phyloP scores from a whole-genome alignment of 257 asterid genomes.

The Lithospermum erythrorhizon region DNA sequence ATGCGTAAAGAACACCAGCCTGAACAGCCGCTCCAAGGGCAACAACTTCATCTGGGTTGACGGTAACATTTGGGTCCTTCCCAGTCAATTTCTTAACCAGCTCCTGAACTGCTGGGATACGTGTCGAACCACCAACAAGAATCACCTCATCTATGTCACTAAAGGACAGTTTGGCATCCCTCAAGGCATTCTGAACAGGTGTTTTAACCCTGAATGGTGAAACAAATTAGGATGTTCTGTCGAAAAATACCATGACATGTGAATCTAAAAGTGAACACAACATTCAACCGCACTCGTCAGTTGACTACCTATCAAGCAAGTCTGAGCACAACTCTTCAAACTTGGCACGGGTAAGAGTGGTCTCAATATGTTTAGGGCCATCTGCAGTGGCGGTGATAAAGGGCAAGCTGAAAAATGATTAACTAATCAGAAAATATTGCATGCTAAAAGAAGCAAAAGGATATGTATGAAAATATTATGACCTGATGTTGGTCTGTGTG shows the following conservation, averaged over 20 bases:
- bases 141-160: slow-evolving; percentile 84
- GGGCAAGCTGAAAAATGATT: slow-evolving; percentile 50
- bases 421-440: background rate
- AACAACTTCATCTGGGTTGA: slow-evolving; percentile 97
- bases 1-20: slow-evolving; percentile 23
- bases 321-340: slow-evolving; percentile 93
- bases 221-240: background rate
- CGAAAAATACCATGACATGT: background rate
- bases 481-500: slow-evolving; percentile 88
- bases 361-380: slow-evolving; percentile 96
- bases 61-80: slow-evolving; percentile 94
- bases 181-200: slow-evolving; percentile 84
- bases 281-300: background rate
- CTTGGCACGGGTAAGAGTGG: slow-evolving; percentile 78
- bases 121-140: slow-evolving; percentile 96
- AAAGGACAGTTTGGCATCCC: slow-evolving; percentile 87
- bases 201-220: slow-evolving; percentile 52
- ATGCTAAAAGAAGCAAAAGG: background rate
- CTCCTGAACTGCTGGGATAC: slow-evolving; percentile 97
- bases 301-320: slow-evolving; percentile 72
- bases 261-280: background rate
- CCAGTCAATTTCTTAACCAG: slow-evolving; percentile 87
- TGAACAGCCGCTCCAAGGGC: slow-evolving; percentile 99
- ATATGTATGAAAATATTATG: background rate
- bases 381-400: slow-evolving; percentile 98